phyloP scores from a whole-genome alignment of 2,329 filamentous ascomycete species.

The Balansia obtecta region DNA sequence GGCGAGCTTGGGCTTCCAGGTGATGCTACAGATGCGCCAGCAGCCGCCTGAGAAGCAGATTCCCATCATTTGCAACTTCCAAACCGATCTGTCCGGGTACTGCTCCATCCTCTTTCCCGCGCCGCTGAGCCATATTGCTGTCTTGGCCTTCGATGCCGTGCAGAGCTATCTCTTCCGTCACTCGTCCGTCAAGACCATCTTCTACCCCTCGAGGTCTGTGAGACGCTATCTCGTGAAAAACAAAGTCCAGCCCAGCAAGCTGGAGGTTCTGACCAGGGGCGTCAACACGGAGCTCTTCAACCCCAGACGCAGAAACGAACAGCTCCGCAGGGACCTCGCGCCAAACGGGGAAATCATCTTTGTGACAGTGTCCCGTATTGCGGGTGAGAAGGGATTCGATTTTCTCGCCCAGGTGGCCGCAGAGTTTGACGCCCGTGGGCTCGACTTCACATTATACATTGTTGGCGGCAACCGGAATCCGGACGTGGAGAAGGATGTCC shows the following conservation, averaged over 20 bases:
- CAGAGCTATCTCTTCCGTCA: slow-evolving; percentile 57
- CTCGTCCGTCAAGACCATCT: slow-evolving; percentile 49
- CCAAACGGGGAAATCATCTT: slow-evolving; percentile 52
- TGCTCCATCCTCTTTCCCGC: slow-evolving; percentile 56
- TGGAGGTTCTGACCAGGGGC: slow-evolving; percentile 49
- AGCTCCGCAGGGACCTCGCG: slow-evolving; percentile 40
- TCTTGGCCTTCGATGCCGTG: slow-evolving; percentile 48
- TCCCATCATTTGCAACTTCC: slow-evolving; percentile 55
- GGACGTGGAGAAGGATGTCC: slow-evolving; percentile 48
- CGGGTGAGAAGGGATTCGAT: slow-evolving; percentile 59
- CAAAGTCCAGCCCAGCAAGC: slow-evolving; percentile 41
- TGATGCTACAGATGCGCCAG: slow-evolving; percentile 56
- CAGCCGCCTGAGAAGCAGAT: slow-evolving; percentile 40
- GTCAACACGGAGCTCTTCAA: slow-evolving; percentile 53
- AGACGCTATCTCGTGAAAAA: slow-evolving; percentile 46
- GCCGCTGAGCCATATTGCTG: slow-evolving; percentile 47
- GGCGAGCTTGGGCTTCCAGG: slow-evolving; percentile 57
- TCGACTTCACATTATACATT: slow-evolving; percentile 52
- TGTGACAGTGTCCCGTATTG: slow-evolving; percentile 53
- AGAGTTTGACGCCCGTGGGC: slow-evolving; percentile 39
- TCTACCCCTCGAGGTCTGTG: slow-evolving; percentile 56
- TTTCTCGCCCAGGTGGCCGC: slow-evolving; percentile 47
- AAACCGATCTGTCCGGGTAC: slow-evolving; percentile 59
- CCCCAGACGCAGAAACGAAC: slow-evolving; percentile 37
- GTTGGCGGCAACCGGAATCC: slow-evolving; percentile 57